Conservation (phyloP, 352 stramenopile species). For the Plasmopara viticola region DNA sequence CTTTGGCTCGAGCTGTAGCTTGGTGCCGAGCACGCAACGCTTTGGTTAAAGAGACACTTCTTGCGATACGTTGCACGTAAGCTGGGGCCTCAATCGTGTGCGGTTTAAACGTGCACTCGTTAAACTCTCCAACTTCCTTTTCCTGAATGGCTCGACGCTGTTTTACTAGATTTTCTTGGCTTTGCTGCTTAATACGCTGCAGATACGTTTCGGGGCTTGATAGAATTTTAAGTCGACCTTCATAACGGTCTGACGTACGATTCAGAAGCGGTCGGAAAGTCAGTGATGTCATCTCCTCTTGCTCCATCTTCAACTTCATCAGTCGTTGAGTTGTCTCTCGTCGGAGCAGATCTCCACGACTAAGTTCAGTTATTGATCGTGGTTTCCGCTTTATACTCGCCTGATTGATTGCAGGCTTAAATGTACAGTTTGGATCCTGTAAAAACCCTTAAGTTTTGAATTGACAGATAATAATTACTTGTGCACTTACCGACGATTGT, state of each 20-base stretch:
- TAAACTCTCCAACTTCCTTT: slow-evolving; percentile 78
- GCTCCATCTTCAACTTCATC: slow-evolving; percentile 86
- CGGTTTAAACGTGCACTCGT: slow-evolving; percentile 81
- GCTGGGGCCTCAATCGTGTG: slow-evolving; percentile 73
- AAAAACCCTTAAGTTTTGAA: neutral
- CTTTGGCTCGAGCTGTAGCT: slow-evolving; percentile 24
- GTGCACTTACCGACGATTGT: slow-evolving; percentile 37
- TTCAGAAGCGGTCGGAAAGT: slow-evolving; percentile 79
- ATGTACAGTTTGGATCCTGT: slow-evolving; percentile 79
- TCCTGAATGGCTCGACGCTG: slow-evolving; percentile 68
- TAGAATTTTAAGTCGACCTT: slow-evolving; percentile 77
- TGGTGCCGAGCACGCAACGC: slow-evolving; percentile 55
- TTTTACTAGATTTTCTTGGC: slow-evolving; percentile 60
- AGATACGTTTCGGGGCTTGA: slow-evolving; percentile 76
- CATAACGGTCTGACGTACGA: slow-evolving; percentile 48
- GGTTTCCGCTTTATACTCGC: slow-evolving; percentile 52
- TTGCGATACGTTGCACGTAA: slow-evolving; percentile 81
- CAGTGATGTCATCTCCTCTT: slow-evolving; percentile 75
- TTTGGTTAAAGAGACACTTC: slow-evolving; percentile 68
- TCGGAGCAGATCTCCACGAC: slow-evolving; percentile 64
- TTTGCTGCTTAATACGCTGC: slow-evolving; percentile 75
- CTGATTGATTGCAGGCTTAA: slow-evolving; percentile 78
- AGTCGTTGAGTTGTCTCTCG: slow-evolving; percentile 70
- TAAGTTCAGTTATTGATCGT: slow-evolving; percentile 74
- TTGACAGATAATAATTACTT: neutral